These are phyloP conservation scores for Orbilia ellipsospora DNA, from an alignment of 2,329 filamentous ascomycete genomes.

Conservation along the genomic window DNA sequence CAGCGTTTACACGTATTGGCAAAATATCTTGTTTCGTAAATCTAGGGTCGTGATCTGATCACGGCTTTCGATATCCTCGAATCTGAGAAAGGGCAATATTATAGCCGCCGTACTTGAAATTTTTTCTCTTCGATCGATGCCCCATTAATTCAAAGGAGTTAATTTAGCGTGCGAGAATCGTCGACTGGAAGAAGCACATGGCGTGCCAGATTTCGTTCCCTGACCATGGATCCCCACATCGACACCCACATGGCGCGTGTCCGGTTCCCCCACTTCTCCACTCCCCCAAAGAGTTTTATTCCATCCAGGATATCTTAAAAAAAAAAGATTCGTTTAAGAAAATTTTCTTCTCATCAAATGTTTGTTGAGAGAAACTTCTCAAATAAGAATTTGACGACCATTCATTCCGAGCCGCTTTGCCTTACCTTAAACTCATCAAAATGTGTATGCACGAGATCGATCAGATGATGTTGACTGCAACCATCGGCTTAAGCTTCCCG, in stretches of 20 bases:
- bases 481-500: slow-evolving; percentile 23
- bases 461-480: slow-evolving; percentile 27
- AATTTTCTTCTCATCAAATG: slow-evolving; percentile 10
- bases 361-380: not conserved
- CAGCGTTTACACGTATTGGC: too few species aligned
- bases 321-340: not conserved
- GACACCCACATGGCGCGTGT: not conserved
- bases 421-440: too few species aligned
- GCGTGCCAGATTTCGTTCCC: not conserved
- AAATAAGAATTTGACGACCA: not conserved
- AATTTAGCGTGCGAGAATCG: slow-evolving; percentile 1
- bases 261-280: slow-evolving; percentile 10
- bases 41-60: too few species aligned
- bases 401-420: not conserved
- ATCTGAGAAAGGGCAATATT: not conserved
- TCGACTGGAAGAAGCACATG: not conserved
- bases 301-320: not conserved
- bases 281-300: slow-evolving; percentile 1
- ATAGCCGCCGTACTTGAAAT: slow-evolving; percentile 10
- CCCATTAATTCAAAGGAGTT: not conserved
- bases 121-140: not conserved
- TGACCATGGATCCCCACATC: slow-evolving; percentile 13
- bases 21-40: too few species aligned
- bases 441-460: slow-evolving; percentile 12
- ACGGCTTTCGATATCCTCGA: too few species aligned